Base-by-base conservation (phyloP, 2,329 filamentous ascomycete species). In the Beauveria bassiana region DNA sequence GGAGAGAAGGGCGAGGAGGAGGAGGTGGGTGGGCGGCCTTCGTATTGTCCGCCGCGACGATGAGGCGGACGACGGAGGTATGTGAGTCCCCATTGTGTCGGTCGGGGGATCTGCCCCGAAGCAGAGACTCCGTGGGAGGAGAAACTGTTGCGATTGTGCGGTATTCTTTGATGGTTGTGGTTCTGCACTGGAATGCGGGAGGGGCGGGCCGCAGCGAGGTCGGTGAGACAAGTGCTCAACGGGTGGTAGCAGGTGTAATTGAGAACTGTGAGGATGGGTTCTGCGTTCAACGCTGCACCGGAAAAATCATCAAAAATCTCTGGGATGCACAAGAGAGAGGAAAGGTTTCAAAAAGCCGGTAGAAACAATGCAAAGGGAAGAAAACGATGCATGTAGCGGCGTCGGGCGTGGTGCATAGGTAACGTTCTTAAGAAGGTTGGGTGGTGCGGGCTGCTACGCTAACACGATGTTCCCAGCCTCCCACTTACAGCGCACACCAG, bases 1-100 rank as follows among this genome's bases (percentile, higher is more conserved):
- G 63, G 70, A 70, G 28, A 73, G 68, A 65, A 80, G 68, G 64
- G 79, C 69, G 64, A 80, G 67, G 64, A 66, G 67, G 64, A 66
- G 65, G 65, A 66, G 65, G 62, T 64, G 49, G 24, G 18, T 14
- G 1, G 49, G 26, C 18, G 49, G 10, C 26, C 10, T 9, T 51
- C 26, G 28, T 51, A 20, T 46, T 34, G 65, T 60, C 65, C 61
- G 61, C 50, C 51, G 55, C 42, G 59, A 61, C 10, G 61, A 38
- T 20, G 54, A 20, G 49, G 20, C 49, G 28, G 28, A 18, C 20
- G 47, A 61, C 51, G 52, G 55, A 64, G 65, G 63, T 57, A 52
- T 63, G 58, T 40, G 46, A 51, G 26, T 40, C 20, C 52, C 52
- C 60, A 51, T 61, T 56, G 43, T 51, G 55, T 20, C 2, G 46